Percentiles rank a stretch among this genome's conserved stretches.
Conservation (phyloP, 1,284 basidiomycete genomes). For the Tausonia pullulans region DNA sequence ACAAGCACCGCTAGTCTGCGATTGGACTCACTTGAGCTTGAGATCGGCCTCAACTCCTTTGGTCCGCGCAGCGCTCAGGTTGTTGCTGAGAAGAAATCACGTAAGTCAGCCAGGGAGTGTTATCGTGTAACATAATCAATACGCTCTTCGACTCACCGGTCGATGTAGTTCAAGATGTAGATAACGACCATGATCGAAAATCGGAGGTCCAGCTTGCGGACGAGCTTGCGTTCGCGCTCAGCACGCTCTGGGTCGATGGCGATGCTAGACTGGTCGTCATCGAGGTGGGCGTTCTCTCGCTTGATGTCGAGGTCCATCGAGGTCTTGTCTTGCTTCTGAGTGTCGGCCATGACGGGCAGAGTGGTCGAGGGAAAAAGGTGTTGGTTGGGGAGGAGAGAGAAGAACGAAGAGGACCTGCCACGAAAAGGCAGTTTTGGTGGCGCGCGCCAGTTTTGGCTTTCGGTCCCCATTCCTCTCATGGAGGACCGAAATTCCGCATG, state of each 20-base stretch:
- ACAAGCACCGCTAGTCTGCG: no score
- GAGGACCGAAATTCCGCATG: no score
- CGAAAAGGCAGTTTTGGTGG: no score
- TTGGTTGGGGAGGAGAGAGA: not conserved
- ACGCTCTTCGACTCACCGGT: not conserved
- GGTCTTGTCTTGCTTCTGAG: not conserved
- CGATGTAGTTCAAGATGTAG: slow-evolving; percentile 22
- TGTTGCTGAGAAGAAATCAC: slow-evolving; percentile 4
- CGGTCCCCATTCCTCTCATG: no score
- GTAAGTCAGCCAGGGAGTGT: not conserved
- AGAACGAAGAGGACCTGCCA: not conserved
- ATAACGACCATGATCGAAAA: slow-evolving; percentile 27
- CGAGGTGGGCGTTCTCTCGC: not conserved
- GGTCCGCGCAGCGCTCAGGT: slow-evolving; percentile 25
- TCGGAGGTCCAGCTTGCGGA: slow-evolving; percentile 30
- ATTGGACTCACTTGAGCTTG: slow-evolving; percentile 17
- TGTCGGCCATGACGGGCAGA: not conserved
- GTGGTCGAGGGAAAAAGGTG: not conserved
- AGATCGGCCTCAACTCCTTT: slow-evolving; percentile 29
- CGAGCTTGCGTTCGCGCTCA: slow-evolving; percentile 28
- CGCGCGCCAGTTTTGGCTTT: no score
- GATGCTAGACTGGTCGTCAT: not conserved
- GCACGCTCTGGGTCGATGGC: slow-evolving; percentile 11
- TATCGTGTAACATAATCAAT: not conserved
- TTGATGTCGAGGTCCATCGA: not conserved